Base-by-base conservation (phyloP, 805 yeast species). In the Blastobotrys robertii region DNA sequence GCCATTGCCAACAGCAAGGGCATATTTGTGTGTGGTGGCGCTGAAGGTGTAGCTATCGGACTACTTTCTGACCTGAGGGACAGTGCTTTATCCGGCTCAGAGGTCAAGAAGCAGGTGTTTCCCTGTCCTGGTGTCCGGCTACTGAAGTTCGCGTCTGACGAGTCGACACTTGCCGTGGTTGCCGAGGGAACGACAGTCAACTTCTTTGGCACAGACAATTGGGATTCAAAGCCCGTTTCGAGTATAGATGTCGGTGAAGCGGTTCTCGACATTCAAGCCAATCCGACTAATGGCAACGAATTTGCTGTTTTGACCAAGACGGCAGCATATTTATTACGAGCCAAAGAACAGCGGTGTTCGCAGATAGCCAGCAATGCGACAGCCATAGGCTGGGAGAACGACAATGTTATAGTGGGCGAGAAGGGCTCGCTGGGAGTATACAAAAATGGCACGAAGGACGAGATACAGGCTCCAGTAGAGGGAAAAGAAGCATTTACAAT, bases 121-220 rank as follows among this genome's bases (percentile, higher is more conserved):
- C 35, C 25, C 8, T 31, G 39, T 28, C 39, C 48, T 2, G 42
- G 41, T 32, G 38, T 53, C 11, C 37, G 43, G 38, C 38, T 40
- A 22, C 22, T 58, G 34, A 41, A 37, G 8, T 50, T 59, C 39
- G 46, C 57, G 13, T 34, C 57, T 8, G 58, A 54, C 30, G 61
- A 59, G 38, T 31, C 37, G 35, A 31, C 32, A 32, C 34, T 54
- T 7, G 43, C 43, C 3, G 22, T 54, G 8, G 47, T 47, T 35
- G 50, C 43, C 15, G 34, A 33, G 5, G 25, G 25, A 6, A 19
- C 25, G 6, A 19, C 25, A 6, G 25, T 19, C 4, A 19, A 19
- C 6, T 19, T 19, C 25, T 19, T 19, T 19, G 25, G 25, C 25
- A 19, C 25, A 4, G 25, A 19, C 6, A 19, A 19, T 4, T 19